Base-by-base conservation (phyloP, 768 basidiomycete species). In the Hericium coralloides region DNA sequence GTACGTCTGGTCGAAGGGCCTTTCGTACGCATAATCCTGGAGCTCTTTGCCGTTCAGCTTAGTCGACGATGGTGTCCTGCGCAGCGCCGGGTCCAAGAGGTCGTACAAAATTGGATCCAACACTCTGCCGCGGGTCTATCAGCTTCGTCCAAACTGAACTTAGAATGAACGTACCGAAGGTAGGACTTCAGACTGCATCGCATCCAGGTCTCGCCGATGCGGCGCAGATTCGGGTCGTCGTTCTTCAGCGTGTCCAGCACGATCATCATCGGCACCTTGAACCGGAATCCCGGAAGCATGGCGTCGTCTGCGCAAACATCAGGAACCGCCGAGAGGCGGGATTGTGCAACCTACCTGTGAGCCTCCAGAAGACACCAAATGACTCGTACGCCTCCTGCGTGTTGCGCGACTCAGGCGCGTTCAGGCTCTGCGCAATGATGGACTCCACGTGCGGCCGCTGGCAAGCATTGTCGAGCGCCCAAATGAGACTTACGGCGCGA, bases 201-300 rank as follows among this genome's bases (percentile, higher is more conserved):
- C 88, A 99, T 93, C 97, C 97, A 99, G 0, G 93, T 93, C 69
- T 98, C 95, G 14, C 90, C 91, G 36, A 89, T 77, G 12, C 92
- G 80, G 25, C 88, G 84, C 10, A 89, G 69, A 58, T 72, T 73
- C 8, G 92, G 89, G 61, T 92, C 85, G 36, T 86, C 83, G 39
- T 78, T 85, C 64, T 85, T 86, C 50, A 98, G 70, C 0, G 85
- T 84, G 65, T 95, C 93, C 52, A 98, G 71, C 31, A 95, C 84
- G 47, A 85, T 82, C 79, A 93, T 86, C 80, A 98, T 79, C 0
- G 95, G 95, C 1, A 87, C 76, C 64, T 87, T 87, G 66, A 98
- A 84, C 23, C 77, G 76, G 65, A 91, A 87, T 0, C 95, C 93
- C 38, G 95, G 94, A 1, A 88, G 71, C 48, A 83, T 70, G 55